These are phyloP conservation scores for Aspergillus sparsus DNA, from an alignment of 495 filamentous ascomycete genomes.

Conservation along the genomic window DNA sequence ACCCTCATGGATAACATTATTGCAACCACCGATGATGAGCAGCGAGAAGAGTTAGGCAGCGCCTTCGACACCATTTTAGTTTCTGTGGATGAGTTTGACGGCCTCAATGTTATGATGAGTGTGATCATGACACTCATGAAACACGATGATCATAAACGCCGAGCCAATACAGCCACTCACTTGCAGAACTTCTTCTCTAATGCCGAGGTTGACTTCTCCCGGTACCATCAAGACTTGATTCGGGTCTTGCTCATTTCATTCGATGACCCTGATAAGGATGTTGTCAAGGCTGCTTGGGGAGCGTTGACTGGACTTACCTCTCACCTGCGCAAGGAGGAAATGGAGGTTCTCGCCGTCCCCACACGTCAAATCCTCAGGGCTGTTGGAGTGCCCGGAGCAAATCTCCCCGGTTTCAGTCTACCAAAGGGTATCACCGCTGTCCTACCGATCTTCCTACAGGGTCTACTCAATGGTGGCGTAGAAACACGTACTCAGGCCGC, in stretches of 20 bases:
- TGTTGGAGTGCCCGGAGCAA: conserved; percentile 81
- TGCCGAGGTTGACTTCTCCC: conserved; percentile 82
- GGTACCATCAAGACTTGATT: conserved; percentile 93
- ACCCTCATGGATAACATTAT: conserved; percentile 91
- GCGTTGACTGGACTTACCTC: conserved; percentile 87
- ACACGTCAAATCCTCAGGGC: conserved; percentile 81
- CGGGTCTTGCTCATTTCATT: conserved; percentile 86
- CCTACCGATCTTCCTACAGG: conserved; percentile 94
- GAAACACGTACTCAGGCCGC: conserved; percentile 92
- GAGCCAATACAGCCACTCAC: conserved; percentile 73
- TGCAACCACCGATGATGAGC: conserved; percentile 69
- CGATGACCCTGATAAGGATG: conserved; percentile 77
- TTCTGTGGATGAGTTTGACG: conserved; percentile 95
- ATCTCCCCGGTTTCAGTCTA: conserved; percentile 85
- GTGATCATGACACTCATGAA: conserved; percentile 84
- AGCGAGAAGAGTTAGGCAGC: conserved; percentile 69
- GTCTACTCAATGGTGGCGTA: conserved; percentile 89
- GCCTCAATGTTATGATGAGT: conserved; percentile 91
- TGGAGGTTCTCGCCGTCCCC: conserved; percentile 89
- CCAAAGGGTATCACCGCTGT: conserved; percentile 98
- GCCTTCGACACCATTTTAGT: conserved; percentile 86
- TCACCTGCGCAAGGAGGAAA: conserved; percentile 92
- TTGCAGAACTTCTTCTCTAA: conserved; percentile 86
- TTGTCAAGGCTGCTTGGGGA: conserved; percentile 90
- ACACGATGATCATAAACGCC: conserved; percentile 85